A percentile compares a stretch with the other conserved stretches of the same genome.
phyloP scores from a whole-genome alignment of 1,139 yeast genomes.

The Pichia sp. region DNA sequence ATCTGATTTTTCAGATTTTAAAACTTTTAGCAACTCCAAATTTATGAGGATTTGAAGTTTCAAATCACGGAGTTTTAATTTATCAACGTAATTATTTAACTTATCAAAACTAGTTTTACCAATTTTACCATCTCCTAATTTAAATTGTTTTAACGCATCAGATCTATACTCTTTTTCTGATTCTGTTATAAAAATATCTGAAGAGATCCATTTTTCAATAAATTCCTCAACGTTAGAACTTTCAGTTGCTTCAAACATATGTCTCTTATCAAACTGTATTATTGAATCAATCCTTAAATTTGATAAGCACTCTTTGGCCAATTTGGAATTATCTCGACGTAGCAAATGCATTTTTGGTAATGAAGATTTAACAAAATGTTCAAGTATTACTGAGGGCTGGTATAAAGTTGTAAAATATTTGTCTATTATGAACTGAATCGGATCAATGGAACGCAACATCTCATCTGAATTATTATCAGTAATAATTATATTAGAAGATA shows the following conservation, averaged over 20 bases:
- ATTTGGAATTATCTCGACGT: constrained; percentile 19
- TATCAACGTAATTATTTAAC: constrained; percentile 9
- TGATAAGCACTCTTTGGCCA: constrained; percentile 19
- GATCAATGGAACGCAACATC: constrained; percentile 19
- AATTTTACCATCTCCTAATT: neutral
- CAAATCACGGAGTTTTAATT: constrained; percentile 24
- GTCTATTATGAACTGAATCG: constrained; percentile 22
- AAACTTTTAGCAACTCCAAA: constrained; percentile 24
- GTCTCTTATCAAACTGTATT: constrained; percentile 21
- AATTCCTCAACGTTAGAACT: neutral
- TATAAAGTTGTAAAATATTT: constrained; percentile 16
- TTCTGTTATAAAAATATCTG: constrained; percentile 10
- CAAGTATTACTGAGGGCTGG: constrained; percentile 20
- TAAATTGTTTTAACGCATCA: neutral
- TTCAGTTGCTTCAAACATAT: constrained; percentile 9
- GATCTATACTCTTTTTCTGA: constrained; percentile 16
- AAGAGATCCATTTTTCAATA: constrained; percentile 4
- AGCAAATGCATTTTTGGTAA: constrained; percentile 25
- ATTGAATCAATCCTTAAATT: constrained; percentile 19
- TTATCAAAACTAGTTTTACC: neutral
- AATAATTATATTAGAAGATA: too few relatives aligned
- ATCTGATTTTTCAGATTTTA: constrained; percentile 2
- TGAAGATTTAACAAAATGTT: constrained; percentile 27
- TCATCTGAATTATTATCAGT: neutral
- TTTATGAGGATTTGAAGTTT: constrained; percentile 26